These are phyloP conservation scores for Amniculicola lignicola DNA, from an alignment of 495 filamentous ascomycete species.

Conservation along the genomic window DNA sequence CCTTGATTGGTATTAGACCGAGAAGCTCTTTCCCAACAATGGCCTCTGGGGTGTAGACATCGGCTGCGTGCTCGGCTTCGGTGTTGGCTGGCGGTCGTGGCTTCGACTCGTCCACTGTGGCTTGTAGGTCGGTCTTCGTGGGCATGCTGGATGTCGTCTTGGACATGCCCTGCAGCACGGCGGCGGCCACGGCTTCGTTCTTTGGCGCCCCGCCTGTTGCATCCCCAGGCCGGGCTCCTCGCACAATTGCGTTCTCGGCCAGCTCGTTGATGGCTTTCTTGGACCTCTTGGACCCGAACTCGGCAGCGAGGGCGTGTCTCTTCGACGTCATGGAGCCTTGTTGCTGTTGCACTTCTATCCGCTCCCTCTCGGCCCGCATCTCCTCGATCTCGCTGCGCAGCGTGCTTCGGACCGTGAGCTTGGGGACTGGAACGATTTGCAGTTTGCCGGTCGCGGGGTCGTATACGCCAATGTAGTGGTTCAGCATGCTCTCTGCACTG, in stretches of 20 bases:
- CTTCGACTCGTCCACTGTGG: conserved; percentile 64
- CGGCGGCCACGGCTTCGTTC: conserved; percentile 23
- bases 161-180: conserved; percentile 44
- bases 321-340: conserved; percentile 39
- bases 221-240: conserved; percentile 22
- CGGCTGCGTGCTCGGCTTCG: conserved; percentile 65
- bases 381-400: conserved; percentile 41
- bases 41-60: conserved; percentile 72
- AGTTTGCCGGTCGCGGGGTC: conserved; percentile 71
- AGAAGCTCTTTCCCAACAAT: conserved; percentile 63
- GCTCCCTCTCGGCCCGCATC: conserved; percentile 54
- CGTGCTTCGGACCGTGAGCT: conserved; percentile 58
- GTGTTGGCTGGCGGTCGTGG: conserved; percentile 76
- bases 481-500: conserved; percentile 60
- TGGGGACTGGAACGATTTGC: conserved; percentile 70
- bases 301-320: conserved; percentile 71
- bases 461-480: conserved; percentile 84
- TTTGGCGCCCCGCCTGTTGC: conserved; percentile 6
- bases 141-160: conserved; percentile 56
- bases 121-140: conserved; percentile 60
- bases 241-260: conserved; percentile 72
- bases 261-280: conserved; percentile 76
- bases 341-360: conserved; percentile 20
- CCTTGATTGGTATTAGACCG: conserved; percentile 61
- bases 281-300: conserved; percentile 92